Evolutionary conservation across 129 eudicot genomes (phyloP).

Genomic region (Mikania micrantha): DNA sequence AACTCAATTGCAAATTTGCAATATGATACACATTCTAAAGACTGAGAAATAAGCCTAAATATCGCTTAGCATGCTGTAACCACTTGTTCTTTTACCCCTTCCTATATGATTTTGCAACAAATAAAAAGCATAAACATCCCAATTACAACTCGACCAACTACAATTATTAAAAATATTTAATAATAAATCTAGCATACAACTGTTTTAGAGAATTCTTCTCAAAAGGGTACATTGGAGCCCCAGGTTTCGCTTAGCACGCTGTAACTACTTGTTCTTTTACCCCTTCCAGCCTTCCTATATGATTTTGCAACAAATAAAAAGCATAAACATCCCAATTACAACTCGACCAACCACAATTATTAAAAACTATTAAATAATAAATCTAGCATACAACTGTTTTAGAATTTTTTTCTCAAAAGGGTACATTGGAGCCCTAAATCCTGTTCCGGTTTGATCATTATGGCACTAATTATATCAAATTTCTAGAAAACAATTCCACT

Average conservation of each 20-base stretch:
- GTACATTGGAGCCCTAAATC: conserved; percentile 5
- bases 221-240: neutral
- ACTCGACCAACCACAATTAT: neutral
- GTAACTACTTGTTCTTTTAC: conserved; percentile 7
- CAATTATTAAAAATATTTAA: neutral
- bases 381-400: conserved; percentile 4
- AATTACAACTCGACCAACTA: neutral
- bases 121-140: conserved; percentile 13
- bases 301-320: conserved; percentile 10
- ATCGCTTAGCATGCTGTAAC: neutral
- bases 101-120: conserved; percentile 11
- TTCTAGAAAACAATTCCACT: conserved; percentile 4
- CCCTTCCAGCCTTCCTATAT: conserved; percentile 17
- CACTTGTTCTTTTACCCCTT: conserved; percentile 16
- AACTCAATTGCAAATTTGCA: conserved; percentile 2
- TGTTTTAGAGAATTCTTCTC: neutral
- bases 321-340: conserved; percentile 6
- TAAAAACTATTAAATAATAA: neutral
- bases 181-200: conserved; percentile 9
- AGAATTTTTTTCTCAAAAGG: conserved; percentile 1
- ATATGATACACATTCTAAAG: conserved; percentile 1
- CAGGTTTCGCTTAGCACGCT: neutral
- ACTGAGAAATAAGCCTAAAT: neutral
- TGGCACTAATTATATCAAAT: neutral
- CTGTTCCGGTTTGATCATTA: conserved; percentile 15